phyloP scores from a whole-genome alignment of 2,329 filamentous ascomycete genomes.

The Aspergillus sp. region DNA sequence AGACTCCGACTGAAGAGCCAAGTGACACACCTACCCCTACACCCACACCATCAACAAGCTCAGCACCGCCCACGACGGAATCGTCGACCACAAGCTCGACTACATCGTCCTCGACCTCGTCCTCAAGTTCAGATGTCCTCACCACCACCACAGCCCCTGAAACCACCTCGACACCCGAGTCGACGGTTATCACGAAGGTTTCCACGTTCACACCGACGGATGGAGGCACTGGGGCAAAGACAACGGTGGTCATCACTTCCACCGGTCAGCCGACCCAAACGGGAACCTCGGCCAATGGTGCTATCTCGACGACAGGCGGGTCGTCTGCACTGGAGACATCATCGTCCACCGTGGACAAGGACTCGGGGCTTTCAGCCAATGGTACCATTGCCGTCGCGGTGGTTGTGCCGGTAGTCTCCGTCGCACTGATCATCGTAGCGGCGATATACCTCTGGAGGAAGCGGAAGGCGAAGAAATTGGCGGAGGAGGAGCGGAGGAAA shows the following conservation, averaged over 20 bases:
- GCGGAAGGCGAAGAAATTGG: constrained; percentile 73
- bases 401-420: constrained; percentile 81
- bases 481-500: constrained; percentile 81
- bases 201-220: constrained; percentile 1
- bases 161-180: constrained; percentile 8
- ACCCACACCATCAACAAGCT: constrained; percentile 3
- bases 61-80: constrained; percentile 3
- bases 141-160: constrained; percentile 11
- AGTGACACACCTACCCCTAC: constrained; percentile 4
- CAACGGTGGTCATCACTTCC: constrained; percentile 17
- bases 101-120: constrained; percentile 4
- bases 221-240: constrained; percentile 5
- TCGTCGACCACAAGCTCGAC: constrained; percentile 4
- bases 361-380: constrained; percentile 34
- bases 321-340: constrained; percentile 19
- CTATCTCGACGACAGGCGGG: constrained; percentile 11
- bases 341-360: constrained; percentile 14
- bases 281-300: neutral
- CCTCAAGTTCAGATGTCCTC: constrained; percentile 1
- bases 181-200: constrained; percentile 11
- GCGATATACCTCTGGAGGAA: constrained; percentile 80
- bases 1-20: constrained; percentile 2
- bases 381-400: constrained; percentile 86
- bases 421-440: constrained; percentile 67
- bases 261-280: constrained; percentile 4